Base-by-base conservation (phyloP, 1,284 basidiomycete species). In the Heterobasidion irregulare region DNA sequence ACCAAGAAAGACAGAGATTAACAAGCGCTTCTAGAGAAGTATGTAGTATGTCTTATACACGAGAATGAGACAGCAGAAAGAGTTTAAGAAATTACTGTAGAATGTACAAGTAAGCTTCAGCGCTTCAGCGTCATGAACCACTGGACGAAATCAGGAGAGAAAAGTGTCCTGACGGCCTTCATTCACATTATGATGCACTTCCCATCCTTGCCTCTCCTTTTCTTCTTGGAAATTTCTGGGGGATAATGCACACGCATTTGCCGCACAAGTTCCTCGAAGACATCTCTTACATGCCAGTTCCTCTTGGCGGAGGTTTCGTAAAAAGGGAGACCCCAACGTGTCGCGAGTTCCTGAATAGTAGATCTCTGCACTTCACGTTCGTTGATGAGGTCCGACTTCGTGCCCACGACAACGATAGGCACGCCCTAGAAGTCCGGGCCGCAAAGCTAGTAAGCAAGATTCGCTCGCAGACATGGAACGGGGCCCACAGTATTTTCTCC, bases 351-450 rank as follows among this genome's bases (percentile, higher is more conserved):
- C 62, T 86, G 80, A 47, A 92, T 87, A 0, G 79, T 81, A 48
- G 70, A 75, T 47, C 80, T 75, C 18, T 81, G 79, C 5, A 95
- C 91, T 65, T 93, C 89, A 34, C 93, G 80, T 69, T 94, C 92
- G 58, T 80, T 82, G 38, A 79, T 77, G 54, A 94, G 80, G 68
- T 95, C 93, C 57, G 90, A 78, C 70, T 95, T 95, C 53, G 92
- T 94, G 47, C 92, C 92, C 15, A 93, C 91, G 10, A 94, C 79
- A 41, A 94, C 88, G 62, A 95, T 89, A 8, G 92, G 92, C 34
- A 89, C 70, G 43, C 72, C 72, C 84, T 86, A 60, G 8, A 15
- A 53, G 38, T 26, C 26, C 26, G 26, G 26, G 18, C 8, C 32
- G 56, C 10, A 53, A 26, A 15, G 15, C 16, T 4, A 15, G 12